These are phyloP conservation scores for Boletales sp. DNA, from an alignment of 768 basidiomycete genomes.

Conservation along the genomic window DNA sequence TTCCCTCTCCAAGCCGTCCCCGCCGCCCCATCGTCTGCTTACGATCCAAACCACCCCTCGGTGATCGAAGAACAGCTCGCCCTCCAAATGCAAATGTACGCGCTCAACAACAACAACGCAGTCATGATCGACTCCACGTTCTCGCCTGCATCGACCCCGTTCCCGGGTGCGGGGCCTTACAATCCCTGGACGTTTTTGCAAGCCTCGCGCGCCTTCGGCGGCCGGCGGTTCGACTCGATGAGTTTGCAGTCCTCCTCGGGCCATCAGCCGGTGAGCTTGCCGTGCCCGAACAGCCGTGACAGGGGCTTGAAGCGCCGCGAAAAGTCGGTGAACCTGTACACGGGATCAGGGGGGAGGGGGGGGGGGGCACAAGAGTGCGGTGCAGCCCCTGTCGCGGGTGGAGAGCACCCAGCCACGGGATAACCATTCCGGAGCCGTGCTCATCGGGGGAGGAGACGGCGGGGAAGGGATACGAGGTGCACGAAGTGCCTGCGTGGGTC, in stretches of 20 bases:
- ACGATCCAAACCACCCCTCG: constrained; percentile 42
- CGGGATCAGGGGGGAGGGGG: too few relatives aligned
- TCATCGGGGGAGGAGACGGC: constrained; percentile 78
- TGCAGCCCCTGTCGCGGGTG: constrained; percentile 74
- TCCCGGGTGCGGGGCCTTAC: constrained; percentile 51
- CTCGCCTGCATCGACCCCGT: constrained; percentile 73
- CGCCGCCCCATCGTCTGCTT: constrained; percentile 38
- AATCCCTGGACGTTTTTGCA: constrained; percentile 75
- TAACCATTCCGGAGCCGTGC: constrained; percentile 72
- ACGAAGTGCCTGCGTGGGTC: constrained; percentile 39
- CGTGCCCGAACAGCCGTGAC: constrained; percentile 45
- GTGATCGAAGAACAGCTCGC: constrained; percentile 68
- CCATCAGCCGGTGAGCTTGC: constrained; percentile 38
- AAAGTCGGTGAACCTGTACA: constrained; percentile 30
- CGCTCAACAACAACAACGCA: constrained; percentile 65
- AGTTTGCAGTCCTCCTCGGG: constrained; percentile 51
- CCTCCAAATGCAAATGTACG: constrained; percentile 75
- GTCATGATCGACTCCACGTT: constrained; percentile 69
- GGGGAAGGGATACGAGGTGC: constrained; percentile 54
- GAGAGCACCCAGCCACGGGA: constrained; percentile 82
- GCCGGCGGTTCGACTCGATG: constrained; percentile 43
- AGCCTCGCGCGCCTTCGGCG: constrained; percentile 46
- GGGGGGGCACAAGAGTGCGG: constrained; percentile 12
- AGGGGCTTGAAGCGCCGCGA: constrained; percentile 45
- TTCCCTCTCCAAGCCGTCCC: constrained; percentile 34